phyloP scores from a whole-genome alignment of 345 rosid species.

The Brassica cretica region DNA sequence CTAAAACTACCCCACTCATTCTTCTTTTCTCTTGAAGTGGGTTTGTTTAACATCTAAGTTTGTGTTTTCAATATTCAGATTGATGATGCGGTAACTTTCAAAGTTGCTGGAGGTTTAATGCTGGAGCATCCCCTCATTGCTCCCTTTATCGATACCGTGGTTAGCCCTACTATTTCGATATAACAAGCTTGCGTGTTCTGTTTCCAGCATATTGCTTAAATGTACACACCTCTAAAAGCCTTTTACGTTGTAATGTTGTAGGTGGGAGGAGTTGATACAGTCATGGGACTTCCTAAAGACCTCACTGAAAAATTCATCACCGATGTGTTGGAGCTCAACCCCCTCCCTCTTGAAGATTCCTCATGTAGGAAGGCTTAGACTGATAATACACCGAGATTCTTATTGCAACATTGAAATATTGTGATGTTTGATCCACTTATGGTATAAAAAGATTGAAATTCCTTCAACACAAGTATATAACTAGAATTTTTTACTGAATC shows the following conservation, averaged over 20 bases:
- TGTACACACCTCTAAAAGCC: constrained; percentile 53
- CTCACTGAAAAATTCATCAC: constrained; percentile 66
- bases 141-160: constrained; percentile 86
- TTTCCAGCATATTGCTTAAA: constrained; percentile 20
- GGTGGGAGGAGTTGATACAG: constrained; percentile 82
- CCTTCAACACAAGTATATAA: background rate
- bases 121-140: constrained; percentile 82
- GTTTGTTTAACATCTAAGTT: too few species aligned
- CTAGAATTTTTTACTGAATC: background rate
- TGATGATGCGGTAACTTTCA: constrained; percentile 66
- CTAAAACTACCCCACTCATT: background rate
- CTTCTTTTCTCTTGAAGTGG: background rate
- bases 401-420: background rate
- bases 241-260: constrained; percentile 37
- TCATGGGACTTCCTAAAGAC: constrained; percentile 89
- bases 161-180: constrained; percentile 19
- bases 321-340: constrained; percentile 47
- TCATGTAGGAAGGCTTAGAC: constrained; percentile 13
- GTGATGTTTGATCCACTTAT: background rate
- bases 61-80: constrained; percentile 45
- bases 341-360: background rate
- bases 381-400: background rate
- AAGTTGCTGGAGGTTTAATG: constrained; percentile 86
- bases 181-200: background rate
- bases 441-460: background rate